A percentile compares a stretch with the other conserved stretches of the same genome.
Evolutionary conservation across 2,329 filamentous ascomycete genomes (phyloP).

Genomic region (Chalaropsis thielavioides): DNA sequence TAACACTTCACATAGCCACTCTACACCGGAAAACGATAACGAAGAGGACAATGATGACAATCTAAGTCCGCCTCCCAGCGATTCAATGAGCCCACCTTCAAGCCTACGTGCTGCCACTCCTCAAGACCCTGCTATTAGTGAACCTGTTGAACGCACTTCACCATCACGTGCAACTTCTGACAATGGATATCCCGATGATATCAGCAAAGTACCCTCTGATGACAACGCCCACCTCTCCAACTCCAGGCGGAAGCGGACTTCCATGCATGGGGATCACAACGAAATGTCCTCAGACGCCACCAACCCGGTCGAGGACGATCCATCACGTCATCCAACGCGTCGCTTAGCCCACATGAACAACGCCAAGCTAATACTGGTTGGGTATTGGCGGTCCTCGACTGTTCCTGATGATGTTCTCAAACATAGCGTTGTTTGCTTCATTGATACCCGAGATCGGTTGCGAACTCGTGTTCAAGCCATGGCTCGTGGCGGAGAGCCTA

Average conservation of each 20-base stretch:
- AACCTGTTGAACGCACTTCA: constrained; percentile 27
- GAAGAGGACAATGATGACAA: constrained; percentile 25
- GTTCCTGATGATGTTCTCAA: constrained; percentile 35
- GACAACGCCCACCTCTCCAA: background rate
- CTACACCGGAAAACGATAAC: constrained; percentile 21
- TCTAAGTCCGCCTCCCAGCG: constrained; percentile 29
- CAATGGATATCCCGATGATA: constrained; percentile 26
- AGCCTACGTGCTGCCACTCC: constrained; percentile 29
- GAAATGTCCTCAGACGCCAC: constrained; percentile 1
- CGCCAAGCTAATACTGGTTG: constrained; percentile 37
- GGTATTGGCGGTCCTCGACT: constrained; percentile 46
- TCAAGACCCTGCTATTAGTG: constrained; percentile 40
- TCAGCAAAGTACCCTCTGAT: constrained; percentile 18
- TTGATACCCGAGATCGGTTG: constrained; percentile 31
- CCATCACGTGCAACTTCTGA: constrained; percentile 26
- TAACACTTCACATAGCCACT: constrained; percentile 17
- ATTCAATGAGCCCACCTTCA: constrained; percentile 28
- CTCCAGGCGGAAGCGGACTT: constrained; percentile 12
- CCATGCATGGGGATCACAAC: background rate
- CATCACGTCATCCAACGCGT: constrained; percentile 10
- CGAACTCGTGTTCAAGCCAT: constrained; percentile 20
- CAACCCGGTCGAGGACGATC: constrained; percentile 4
- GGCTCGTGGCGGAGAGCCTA: constrained; percentile 33
- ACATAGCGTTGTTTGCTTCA: constrained; percentile 47
- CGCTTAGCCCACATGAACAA: constrained; percentile 13